Evolutionary conservation across 2,329 filamentous ascomycete genomes (phyloP).

Genomic region (Ambrosiella xylebori): DNA sequence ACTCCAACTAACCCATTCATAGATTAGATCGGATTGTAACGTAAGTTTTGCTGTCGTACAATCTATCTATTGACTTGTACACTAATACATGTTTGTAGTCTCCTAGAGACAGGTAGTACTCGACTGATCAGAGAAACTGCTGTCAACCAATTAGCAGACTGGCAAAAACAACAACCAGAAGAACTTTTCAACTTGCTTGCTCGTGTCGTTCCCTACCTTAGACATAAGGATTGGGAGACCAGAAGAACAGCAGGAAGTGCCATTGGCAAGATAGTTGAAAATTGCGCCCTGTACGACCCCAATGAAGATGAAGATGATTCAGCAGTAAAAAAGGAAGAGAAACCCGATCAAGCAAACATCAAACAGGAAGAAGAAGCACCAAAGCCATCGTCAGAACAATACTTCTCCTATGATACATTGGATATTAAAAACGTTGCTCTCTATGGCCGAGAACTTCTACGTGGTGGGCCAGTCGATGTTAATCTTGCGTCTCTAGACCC

Average conservation of each 20-base stretch:
- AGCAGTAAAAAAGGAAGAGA: slow-evolving; percentile 18
- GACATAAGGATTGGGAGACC: slow-evolving; percentile 94
- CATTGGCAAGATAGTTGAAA: slow-evolving; percentile 80
- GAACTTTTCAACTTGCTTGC: slow-evolving; percentile 92
- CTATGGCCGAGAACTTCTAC: slow-evolving; percentile 67
- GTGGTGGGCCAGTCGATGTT: slow-evolving; percentile 76
- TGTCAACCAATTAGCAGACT: slow-evolving; percentile 89
- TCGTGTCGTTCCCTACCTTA: slow-evolving; percentile 84
- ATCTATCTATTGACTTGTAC: not conserved
- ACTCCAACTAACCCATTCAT: slow-evolving; percentile 11
- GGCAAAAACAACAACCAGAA: slow-evolving; percentile 94
- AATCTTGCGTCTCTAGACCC: slow-evolving; percentile 68
- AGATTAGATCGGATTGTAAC: slow-evolving; percentile 76
- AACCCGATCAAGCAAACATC: slow-evolving; percentile 24
- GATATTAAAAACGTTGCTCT: slow-evolving; percentile 67
- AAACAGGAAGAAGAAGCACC: slow-evolving; percentile 44
- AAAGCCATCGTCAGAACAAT: slow-evolving; percentile 8
- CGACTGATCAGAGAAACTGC: slow-evolving; percentile 91
- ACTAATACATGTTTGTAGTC: not conserved
- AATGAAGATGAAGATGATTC: slow-evolving; percentile 47
- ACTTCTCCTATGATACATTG: slow-evolving; percentile 47
- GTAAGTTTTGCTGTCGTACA: slow-evolving; percentile 35
- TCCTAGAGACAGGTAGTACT: slow-evolving; percentile 88
- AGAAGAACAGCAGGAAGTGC: slow-evolving; percentile 84
- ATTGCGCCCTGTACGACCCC: slow-evolving; percentile 76